Evolutionary conservation across 805 yeast genomes (phyloP), one percentile per base, ranked within the genome.

Genomic region (Ogataea wickerhamii): DNA sequence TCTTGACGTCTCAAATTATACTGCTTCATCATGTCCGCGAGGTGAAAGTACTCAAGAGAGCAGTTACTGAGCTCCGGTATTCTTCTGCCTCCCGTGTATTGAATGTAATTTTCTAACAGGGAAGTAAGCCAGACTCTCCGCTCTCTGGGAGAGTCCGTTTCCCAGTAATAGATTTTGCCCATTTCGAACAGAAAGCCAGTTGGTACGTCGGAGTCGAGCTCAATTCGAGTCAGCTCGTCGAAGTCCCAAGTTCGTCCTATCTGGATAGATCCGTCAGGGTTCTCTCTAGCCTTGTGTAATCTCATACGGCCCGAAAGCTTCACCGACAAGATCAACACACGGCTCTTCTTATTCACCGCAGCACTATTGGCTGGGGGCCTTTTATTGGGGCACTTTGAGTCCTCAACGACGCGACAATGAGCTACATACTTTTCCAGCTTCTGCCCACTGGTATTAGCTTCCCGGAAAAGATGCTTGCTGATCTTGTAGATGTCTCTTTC

Each of bases 171-270:
- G 32, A 72, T 77, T 55, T 88, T 89, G 28, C 83, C 83, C 55
- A 91, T 69, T 13, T 67, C 66, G 37, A 84, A 66, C 0, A 71
- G 44, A 40, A 85, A 68, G 2, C 89, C 87, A 34, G 75, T 72
- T 2, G 68, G 72, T 10, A 71, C 72, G 19, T 63, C 71, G 22
- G 44, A 37, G 43, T 80, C 86, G 38, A 74, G 68, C 22, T 79
- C 78, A 2, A 89, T 59, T 29, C 61, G 59, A 3, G 68, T 58
- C 46, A 91, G 65, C 49, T 86, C 94, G 43, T 76, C 84, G 51
- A 91, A 64, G 45, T 78, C 80, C 98, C 98, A 89, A 3, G 95
- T 83, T 53, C 96, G 74, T 22, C 98, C 98, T 36, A 89, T 86
- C 61, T 89, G 97, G 51, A 84, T 78, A 1, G 80, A 60, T 1